Evolutionary conservation across 768 basidiomycete species (phyloP), one percentile per base, ranked within the genome.

Genomic region (Kwoniella sp.): DNA sequence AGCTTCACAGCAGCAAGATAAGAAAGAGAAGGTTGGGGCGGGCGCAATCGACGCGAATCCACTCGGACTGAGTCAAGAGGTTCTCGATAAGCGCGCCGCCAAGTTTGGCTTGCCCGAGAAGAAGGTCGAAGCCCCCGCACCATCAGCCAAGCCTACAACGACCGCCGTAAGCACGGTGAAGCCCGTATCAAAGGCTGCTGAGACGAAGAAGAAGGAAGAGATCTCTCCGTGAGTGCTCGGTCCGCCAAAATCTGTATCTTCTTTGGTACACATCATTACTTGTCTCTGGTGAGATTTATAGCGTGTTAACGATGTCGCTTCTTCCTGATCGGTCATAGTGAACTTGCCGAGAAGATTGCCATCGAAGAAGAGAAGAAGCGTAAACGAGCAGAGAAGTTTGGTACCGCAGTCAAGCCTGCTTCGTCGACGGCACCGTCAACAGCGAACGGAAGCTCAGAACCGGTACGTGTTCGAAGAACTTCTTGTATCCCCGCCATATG

Each of bases 321-420:
- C 20, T 11, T 11, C 17, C 25, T 23, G 17, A 4, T 2, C 11
- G 23, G 31, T 15, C 5, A 52, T 37, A 77, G 76, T 22, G 76
- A 74, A 47, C 64, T 70, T 61, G 68, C 66, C n/a, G 74, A 73
- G 38, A 72, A 72, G 66, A 57, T 71, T n/a, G 71, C 70, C 22
- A 58, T 71, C n/a, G 76, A 78, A 55, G 76, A 78, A 48, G 76
- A 78, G 63, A 78, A 78, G 73, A 78, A 78, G 68, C 38, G 76
- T 17, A 78, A 78, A 54, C 41, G 76, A 60, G 74, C 74, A 52
- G 76, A 78, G 52, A 78, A 78, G 64, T 78, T 78, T 63, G 76
- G 76, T 12, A 65, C 69, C 8, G 69, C 26, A 17, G 23, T 23
- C 23, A 63, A 65, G 54, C 63, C 70, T 8, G 65, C 61, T 8